Evolutionary conservation across 2,329 filamentous ascomycete species (phyloP), one percentile per base, ranked within the genome.

Genomic region (Raffaelea deltoideospora): DNA sequence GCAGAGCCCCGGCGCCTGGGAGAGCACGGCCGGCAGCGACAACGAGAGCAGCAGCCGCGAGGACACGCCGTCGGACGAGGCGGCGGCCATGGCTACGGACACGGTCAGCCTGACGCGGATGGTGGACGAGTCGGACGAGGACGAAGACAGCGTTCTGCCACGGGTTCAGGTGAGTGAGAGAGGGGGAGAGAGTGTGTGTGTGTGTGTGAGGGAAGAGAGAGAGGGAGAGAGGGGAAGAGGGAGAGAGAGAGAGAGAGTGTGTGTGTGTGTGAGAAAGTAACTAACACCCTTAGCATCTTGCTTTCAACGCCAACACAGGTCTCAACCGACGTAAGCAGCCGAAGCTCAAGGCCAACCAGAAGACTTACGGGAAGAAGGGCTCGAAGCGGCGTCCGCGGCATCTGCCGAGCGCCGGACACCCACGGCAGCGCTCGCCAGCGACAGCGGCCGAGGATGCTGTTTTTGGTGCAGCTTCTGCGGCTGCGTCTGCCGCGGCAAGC

Each of bases 281-380:
- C n/a, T n/a, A n/a, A n/a, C n/a, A n/a, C n/a, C n/a, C n/a, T n/a
- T n/a, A n/a, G n/a, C 33, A 33, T 24, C 37, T 26, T 26, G 37
- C 22, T 8, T 44, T 37, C 24, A 42, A 40, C 31, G n/a, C n/a
- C n/a, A 41, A 53, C 45, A 41, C 41, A 37, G 46, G 41, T 34
- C 45, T 40, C 8, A 50, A 49, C 3, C 54, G 57, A 21, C 57
- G 63, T 9, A 59, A 59, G 33, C 18, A 34, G 8, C 10, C 32
- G 10, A 69, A 67, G 52, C 68, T n/a, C n/a, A n/a, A n/a, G n/a
- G n/a, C 68, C 46, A 50, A 50, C 21, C 49, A 53, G 39, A 65
- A 58, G 51, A 59, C 55, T 13, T 65, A 65, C 37, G 58, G 60
- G 24, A 71, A 67, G 49, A 67, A 65, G 47, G 59, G 52, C 30